Evolutionary conservation across 192 early-diverging fungal genomes (phyloP).

Genomic region (Coemansia sp.): DNA sequence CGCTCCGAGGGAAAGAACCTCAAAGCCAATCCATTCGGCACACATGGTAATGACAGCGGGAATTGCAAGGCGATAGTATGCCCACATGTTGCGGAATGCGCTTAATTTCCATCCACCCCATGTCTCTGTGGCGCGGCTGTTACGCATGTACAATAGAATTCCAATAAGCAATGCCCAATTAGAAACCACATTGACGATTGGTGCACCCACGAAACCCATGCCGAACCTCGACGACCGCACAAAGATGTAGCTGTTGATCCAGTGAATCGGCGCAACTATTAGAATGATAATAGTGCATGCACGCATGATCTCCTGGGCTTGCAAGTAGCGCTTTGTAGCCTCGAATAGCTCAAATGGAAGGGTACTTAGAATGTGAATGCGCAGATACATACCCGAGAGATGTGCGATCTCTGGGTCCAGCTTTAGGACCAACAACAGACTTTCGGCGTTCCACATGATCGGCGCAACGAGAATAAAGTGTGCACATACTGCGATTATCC

Average conservation of each 20-base stretch:
- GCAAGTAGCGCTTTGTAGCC: slow-evolving; percentile 75
- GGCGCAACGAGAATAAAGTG: slow-evolving; percentile 10
- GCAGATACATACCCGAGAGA: slow-evolving; percentile 59
- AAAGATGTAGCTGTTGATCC: slow-evolving; percentile 73
- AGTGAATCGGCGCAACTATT: slow-evolving; percentile 70
- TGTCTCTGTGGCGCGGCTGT: slow-evolving; percentile 48
- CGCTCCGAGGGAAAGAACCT: slow-evolving; percentile 65
- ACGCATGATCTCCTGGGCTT: slow-evolving; percentile 82
- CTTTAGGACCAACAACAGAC: slow-evolving; percentile 65
- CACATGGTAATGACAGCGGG: slow-evolving; percentile 79
- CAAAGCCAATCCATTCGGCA: slow-evolving; percentile 79
- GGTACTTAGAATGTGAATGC: slow-evolving; percentile 64
- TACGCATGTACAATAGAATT: slow-evolving; percentile 62
- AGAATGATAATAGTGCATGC: slow-evolving; percentile 71
- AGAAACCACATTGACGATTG: slow-evolving; percentile 69
- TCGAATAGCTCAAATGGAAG: slow-evolving; percentile 77
- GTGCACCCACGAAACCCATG: slow-evolving; percentile 79
- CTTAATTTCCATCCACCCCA: slow-evolving; percentile 80
- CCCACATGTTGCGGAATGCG: slow-evolving; percentile 61
- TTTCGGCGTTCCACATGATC: slow-evolving; percentile 41
- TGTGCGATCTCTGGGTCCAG: slow-evolving; percentile 68
- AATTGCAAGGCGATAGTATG: slow-evolving; percentile 68
- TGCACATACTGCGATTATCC: slow-evolving; percentile 13
- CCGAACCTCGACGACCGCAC: slow-evolving; percentile 65
- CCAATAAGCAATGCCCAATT: slow-evolving; percentile 71